phyloP scores from a whole-genome alignment of 2,329 filamentous ascomycete genomes.

The Colletotrichum plurivorum region DNA sequence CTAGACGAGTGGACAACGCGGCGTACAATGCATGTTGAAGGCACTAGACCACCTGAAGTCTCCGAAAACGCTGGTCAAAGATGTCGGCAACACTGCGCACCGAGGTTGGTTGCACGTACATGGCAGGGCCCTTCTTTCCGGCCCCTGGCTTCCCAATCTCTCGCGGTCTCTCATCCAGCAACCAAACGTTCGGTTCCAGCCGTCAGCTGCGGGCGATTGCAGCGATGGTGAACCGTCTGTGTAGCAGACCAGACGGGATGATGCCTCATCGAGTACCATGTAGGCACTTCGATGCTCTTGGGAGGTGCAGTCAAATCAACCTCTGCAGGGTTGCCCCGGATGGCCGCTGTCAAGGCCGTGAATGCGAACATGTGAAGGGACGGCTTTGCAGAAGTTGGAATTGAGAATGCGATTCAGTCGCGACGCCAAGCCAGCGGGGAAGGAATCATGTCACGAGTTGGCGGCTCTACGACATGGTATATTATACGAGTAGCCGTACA shows the following conservation, averaged over 20 bases:
- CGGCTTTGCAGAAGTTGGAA: neutral
- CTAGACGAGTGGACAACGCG: neutral
- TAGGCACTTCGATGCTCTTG: neutral
- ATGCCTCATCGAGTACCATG: neutral
- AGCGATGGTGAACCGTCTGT: conserved; percentile 5
- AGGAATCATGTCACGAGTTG: neutral
- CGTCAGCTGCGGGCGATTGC: conserved; percentile 23
- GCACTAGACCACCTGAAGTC: neutral
- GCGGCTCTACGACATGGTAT: too few species aligned
- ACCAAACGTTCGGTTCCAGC: conserved; percentile 28
- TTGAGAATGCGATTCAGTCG: neutral
- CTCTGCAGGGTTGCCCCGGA: conserved; percentile 22
- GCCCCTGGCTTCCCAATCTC: neutral
- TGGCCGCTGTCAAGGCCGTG: neutral
- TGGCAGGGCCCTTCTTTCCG: neutral
- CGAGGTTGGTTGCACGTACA: neutral
- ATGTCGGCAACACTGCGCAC: too few species aligned
- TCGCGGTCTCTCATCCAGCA: conserved; percentile 11
- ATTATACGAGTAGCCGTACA: too few species aligned
- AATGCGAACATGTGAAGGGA: conserved; percentile 1
- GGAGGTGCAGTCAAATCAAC: conserved; percentile 22
- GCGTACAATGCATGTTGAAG: conserved; percentile 22
- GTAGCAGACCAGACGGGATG: neutral
- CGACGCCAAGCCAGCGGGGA: neutral
- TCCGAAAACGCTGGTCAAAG: neutral